These are phyloP conservation scores for Oryza meyeriana DNA, from an alignment of 176 grass and related monocot genomes.

Conservation along the genomic window DNA sequence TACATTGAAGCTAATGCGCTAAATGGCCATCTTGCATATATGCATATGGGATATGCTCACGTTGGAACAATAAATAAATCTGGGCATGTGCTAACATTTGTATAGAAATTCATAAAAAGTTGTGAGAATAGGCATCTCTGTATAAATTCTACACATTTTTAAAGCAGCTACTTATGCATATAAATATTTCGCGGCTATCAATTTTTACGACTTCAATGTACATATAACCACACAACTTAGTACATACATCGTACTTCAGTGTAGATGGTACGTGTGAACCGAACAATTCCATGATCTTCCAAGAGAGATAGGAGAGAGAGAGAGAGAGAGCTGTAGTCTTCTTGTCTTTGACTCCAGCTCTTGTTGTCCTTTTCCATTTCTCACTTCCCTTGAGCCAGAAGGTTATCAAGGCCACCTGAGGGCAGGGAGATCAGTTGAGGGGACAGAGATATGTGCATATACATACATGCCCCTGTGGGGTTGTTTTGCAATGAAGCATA, in stretches of 20 bases:
- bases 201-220: neutral
- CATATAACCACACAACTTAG: neutral
- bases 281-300: neutral
- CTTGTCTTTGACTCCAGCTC: slow-evolving; percentile 99
- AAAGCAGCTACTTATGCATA: neutral
- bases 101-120: too few relatives aligned
- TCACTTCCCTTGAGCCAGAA: slow-evolving; percentile 81
- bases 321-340: slow-evolving; percentile 39
- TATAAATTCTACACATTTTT: neutral
- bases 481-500: slow-evolving; percentile 85
- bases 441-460: slow-evolving; percentile 39
- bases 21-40: too few relatives aligned
- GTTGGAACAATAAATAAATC: neutral
- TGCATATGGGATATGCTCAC: too few relatives aligned
- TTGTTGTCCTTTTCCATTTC: slow-evolving; percentile 69
- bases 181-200: neutral
- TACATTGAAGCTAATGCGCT: too few relatives aligned
- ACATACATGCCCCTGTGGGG: slow-evolving; percentile 27
- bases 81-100: too few relatives aligned
- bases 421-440: slow-evolving; percentile 47
- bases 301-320: slow-evolving; percentile 13
- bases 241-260: neutral
- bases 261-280: slow-evolving; percentile 20
- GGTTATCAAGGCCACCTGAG: slow-evolving; percentile 63
- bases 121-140: neutral